Base-by-base conservation (phyloP, 352 stramenopile genomes). In the Globisporangium nunn region DNA sequence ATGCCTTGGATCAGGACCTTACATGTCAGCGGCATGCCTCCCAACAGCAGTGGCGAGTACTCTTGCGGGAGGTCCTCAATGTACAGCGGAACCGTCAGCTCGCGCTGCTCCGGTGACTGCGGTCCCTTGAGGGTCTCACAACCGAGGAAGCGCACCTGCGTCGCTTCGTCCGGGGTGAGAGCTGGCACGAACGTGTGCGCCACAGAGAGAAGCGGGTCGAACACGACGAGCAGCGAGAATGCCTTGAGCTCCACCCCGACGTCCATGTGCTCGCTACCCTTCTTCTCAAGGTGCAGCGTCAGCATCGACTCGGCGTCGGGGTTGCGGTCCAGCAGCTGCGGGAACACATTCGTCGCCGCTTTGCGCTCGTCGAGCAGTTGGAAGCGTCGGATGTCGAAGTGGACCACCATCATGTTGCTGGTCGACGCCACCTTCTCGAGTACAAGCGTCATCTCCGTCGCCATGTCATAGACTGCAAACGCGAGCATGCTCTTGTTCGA, bases 251-350 rank as follows among this genome's bases (percentile, higher is more conserved):
- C 68, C 15, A 89, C 31, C 3, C 63, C 60, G n/a, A 91, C 33
- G 57, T 87, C 71, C 50, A 84, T 70, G 52, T 89, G 72, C 14
- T 71, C 71, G 29, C 74, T 77, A 41, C 73, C 74, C 2, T 71
- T 63, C 50, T 90, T 70, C 0, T 64, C 66, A 28, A 90, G 41
- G 18, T 66, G 63, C 53, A 93, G 49, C 12, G 63, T 43, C 55
- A 95, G 53, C 66, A 93, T 80, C 28, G 72, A 50, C 18, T 72
- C 53, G 39, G 72, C 77, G 48, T 79, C 80, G 14, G 71, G 74
- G 57, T 93, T 93, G 18, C 83, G 77, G 44, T 91, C 85, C 57
- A 95, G 56, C 23, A 95, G 63, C 47, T 85, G 83, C 33, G 58
- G 59, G 57, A 93, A 94, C 5, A 87, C 80, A 51, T 93, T 95